Evolutionary conservation across 2,329 filamentous ascomycete genomes (phyloP), one percentile per base, ranked within the genome.

Genomic region (Colletotrichum tamarilloi): DNA sequence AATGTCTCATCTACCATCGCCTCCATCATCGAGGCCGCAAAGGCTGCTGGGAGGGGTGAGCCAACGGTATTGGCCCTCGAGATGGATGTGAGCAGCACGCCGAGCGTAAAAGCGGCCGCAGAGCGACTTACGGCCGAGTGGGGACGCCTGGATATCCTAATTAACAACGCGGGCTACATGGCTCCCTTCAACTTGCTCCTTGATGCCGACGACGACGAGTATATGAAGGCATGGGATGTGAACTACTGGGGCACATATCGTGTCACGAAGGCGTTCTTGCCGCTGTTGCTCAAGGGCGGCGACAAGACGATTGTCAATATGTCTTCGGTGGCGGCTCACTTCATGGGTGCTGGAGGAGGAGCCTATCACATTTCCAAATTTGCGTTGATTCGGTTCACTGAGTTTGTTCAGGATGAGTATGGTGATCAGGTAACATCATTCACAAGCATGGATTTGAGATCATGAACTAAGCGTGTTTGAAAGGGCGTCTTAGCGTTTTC

Each of bases 231-330:
- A 35, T 87, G 83, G 77, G 85, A 88, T 49, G 84, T 88, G 67
- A 90, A 90, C 71, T 77, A 89, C 32, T 86, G 84, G 60, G 88
- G 88, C 0, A 78, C 82, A 0, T 87, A 87, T 56, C 81, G 87
- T 14, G 77, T 84, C 30, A 83, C 84, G 1, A 80, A 81, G 19
- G 81, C 84, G 1, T 89, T 90, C 74, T 79, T 91, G n/a, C 86
- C 87, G 0, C 66, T 87, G 35, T 73, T 89, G 49, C 75, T 86
- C 5, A 75, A 79, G 26, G 79, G 75, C 5, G 46, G 67, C 0
- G 70, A 77, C 52, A 85, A 85, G 77, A 85, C 83, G 0, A 80
- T 90, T 28, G 79, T 90, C 68, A 87, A 85, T 66, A 79, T 89
- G 42, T 81, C 80, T 6, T 87, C 85, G 53, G 81, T 86, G 1